Conservation (phyloP, 2,329 filamentous ascomycete species). For the Exophiala alcalophila region DNA sequence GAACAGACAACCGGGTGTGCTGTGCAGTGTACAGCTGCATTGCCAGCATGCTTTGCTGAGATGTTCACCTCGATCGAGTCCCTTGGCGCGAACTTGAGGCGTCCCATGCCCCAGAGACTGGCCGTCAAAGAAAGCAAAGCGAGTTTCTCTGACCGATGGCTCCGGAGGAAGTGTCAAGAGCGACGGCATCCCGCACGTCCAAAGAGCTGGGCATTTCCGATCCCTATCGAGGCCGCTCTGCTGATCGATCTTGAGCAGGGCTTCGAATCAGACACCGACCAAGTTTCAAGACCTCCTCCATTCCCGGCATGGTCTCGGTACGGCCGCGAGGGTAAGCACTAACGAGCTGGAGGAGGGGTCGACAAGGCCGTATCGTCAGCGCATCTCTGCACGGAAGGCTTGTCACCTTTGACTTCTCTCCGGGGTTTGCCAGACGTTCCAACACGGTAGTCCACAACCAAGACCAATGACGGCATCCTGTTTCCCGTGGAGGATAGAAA, state of each 20-base stretch:
- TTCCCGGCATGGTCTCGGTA: slow-evolving; percentile 11
- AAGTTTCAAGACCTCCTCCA: slow-evolving; percentile 14
- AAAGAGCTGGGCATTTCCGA: slow-evolving; percentile 18
- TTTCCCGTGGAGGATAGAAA: slow-evolving; percentile 5
- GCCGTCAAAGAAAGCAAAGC: neutral
- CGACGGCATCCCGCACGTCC: neutral
- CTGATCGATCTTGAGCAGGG: slow-evolving; percentile 19
- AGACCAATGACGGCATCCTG: slow-evolving; percentile 10
- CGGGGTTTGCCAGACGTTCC: slow-evolving; percentile 7
- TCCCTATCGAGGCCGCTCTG: slow-evolving; percentile 9
- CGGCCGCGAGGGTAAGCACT: slow-evolving; percentile 22
- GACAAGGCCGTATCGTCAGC: slow-evolving; percentile 18
- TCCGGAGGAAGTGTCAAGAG: neutral
- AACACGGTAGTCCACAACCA: slow-evolving; percentile 10
- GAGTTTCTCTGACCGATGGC: slow-evolving; percentile 5
- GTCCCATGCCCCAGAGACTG: slow-evolving; percentile 7
- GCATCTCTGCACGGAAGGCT: slow-evolving; percentile 6
- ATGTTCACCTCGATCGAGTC: slow-evolving; percentile 3
- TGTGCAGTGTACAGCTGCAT: slow-evolving; percentile 1
- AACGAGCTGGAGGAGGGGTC: slow-evolving; percentile 20
- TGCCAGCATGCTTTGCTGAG: neutral
- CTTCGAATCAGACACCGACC: slow-evolving; percentile 7
- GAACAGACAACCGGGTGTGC: neutral
- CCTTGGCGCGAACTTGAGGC: slow-evolving; percentile 14
- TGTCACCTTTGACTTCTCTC: slow-evolving; percentile 6